Percentiles rank a stretch among this genome's conserved stretches.
Conservation (phyloP, 1,139 yeast species). For the Debaryomycetaceae sp. region DNA sequence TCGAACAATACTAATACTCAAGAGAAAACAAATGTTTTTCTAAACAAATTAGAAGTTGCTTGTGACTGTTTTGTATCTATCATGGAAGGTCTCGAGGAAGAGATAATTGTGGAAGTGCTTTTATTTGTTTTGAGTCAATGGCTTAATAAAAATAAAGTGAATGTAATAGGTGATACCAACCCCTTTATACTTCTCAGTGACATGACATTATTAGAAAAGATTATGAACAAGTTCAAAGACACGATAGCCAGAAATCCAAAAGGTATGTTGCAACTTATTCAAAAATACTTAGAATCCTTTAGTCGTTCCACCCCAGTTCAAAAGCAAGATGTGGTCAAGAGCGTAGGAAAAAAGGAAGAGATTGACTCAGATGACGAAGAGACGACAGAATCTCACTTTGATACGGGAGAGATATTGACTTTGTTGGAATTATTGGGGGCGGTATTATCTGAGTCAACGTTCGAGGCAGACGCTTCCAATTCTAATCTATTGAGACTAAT, state of each 20-base stretch:
- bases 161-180: conserved; percentile 26
- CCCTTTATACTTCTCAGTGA: conserved; percentile 60
- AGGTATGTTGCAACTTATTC: conserved; percentile 56
- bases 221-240: conserved; percentile 60
- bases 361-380: conserved; percentile 46
- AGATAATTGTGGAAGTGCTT: conserved; percentile 47
- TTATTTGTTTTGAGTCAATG: conserved; percentile 55
- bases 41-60: conserved; percentile 48
- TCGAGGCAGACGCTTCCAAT: conserved; percentile 22
- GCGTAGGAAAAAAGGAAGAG: conserved; percentile 7
- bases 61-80: conserved; percentile 46
- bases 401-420: conserved; percentile 22
- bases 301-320: conserved; percentile 3
- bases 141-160: conserved; percentile 33
- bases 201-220: conserved; percentile 59
- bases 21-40: conserved; percentile 27
- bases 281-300: conserved; percentile 27
- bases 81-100: conserved; percentile 49
- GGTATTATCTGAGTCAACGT: conserved; percentile 42
- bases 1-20: conserved; percentile 16
- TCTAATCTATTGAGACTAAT: conserved; percentile 24
- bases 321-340: conserved; percentile 3
- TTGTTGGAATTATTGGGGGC: conserved; percentile 55
- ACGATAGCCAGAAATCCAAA: conserved; percentile 59
- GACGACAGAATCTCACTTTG: conserved; percentile 19